Evolutionary conservation across 257 asterid species (phyloP), one percentile per base, ranked within the genome.

Genomic region (Salvia hispanica): DNA sequence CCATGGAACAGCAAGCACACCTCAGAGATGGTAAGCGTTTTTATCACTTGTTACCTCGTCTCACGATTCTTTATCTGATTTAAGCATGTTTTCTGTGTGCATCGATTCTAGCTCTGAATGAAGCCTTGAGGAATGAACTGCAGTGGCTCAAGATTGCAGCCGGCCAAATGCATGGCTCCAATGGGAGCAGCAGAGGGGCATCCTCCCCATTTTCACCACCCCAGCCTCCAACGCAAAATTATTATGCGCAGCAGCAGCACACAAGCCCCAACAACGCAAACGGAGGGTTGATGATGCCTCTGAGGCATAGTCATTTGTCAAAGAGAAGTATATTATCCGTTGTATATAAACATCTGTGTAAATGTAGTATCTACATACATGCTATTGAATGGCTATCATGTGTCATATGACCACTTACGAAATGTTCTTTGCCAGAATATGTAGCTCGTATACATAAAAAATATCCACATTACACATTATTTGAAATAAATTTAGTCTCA

Each of bases 1-100:
- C 98, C 48, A 60, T 90, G 80, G 98, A 90, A 76, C 91, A 92
- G 71, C 95, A 88, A 80, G 95, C 98, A 21, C 97, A 88, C 78
- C 98, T 92, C 64, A 83, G 91, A 79, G 98, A 92, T 71, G 98
- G 98, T 92, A 89, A 15, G 79, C 57, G 16, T 9, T 55, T 4
- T 28, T 28, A 55, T 28, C 60, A 28, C 1, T 7, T 55, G 13
- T 21, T 9, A 9, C 25, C 58, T 21, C 37, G 7, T 53, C 21
- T 25, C n/a, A 21, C 8, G 31, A 44, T 21, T 54, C 31, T 8
- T 56, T 71, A 13, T 40, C 9, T 40, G 11, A 12, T 11, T 12
- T 28, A 46, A 10, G 12, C 37, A 33, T 57, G 25, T 13, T 13
- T 28, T 36, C 42, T 72, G 21, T 36, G 43, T 11, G 39, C 3